Evolutionary conservation across 768 basidiomycete genomes (phyloP).

Genomic region (Mycena crocata): DNA sequence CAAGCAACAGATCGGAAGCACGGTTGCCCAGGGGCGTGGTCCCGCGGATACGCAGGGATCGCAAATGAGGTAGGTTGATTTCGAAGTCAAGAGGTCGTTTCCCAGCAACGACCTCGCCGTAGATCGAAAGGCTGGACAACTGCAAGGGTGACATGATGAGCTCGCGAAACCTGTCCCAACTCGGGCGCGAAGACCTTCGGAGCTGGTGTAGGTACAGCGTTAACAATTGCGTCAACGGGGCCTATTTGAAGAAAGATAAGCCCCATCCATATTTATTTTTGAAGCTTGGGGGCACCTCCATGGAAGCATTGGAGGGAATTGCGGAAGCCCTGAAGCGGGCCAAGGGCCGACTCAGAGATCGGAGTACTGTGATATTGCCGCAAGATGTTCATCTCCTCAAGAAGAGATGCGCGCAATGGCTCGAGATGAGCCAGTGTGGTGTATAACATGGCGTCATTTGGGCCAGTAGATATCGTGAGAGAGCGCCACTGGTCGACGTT

Average conservation of each 20-base stretch:
- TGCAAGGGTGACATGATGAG: slow-evolving; percentile 12
- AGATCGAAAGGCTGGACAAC: slow-evolving; percentile 17
- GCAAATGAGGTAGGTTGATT: slow-evolving; percentile 11
- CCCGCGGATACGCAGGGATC: slow-evolving; percentile 27
- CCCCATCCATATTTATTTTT: slow-evolving; percentile 11
- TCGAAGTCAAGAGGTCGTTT: slow-evolving; percentile 10
- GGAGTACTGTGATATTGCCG: background rate
- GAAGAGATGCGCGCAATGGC: slow-evolving; percentile 6
- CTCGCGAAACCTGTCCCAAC: slow-evolving; percentile 17
- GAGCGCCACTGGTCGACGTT: slow-evolving; percentile 24
- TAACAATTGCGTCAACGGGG: slow-evolving; percentile 14
- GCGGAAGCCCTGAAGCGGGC: background rate
- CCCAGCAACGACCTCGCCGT: slow-evolving; percentile 20
- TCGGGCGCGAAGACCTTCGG: slow-evolving; percentile 17
- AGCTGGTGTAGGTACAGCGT: slow-evolving; percentile 21
- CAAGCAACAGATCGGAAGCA: slow-evolving; percentile 20
- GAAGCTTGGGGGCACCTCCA: slow-evolving; percentile 13
- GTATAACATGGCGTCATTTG: slow-evolving; percentile 13
- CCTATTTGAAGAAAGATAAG: slow-evolving; percentile 14
- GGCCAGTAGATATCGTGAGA: slow-evolving; percentile 5
- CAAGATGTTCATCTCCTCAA: slow-evolving; percentile 15
- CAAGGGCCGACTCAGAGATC: background rate
- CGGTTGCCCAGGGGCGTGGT: slow-evolving; percentile 18
- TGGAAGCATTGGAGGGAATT: slow-evolving; percentile 16
- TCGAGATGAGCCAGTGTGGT: slow-evolving; percentile 27